Evolutionary conservation across 106 monocot species (phyloP), one percentile per base, ranked within the genome.

Genomic region (Platanthera guangdongensis): DNA sequence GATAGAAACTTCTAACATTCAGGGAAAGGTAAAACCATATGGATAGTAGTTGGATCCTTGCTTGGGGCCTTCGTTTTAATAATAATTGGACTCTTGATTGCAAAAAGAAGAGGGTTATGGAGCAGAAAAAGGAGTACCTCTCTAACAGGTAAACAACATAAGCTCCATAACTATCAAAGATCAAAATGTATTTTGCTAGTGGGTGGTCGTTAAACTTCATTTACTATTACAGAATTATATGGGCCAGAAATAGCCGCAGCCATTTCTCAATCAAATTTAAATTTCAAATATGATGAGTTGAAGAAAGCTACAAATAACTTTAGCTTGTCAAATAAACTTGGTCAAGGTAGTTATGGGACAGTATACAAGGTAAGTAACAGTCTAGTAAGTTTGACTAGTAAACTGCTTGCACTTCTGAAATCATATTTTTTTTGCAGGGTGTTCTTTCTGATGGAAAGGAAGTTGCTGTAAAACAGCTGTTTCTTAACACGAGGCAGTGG

Each of bases 401-500:
- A 9, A 72, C 45, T 60, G 50, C 12, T 76, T 50, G 13, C 6
- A 28, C 4, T 78, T 62, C 45, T 52, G 9, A n/a, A 68, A 14
- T 9, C 22, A 18, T 72, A 19, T 50, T 22, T 47, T 52, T 2
- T 67, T 50, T 72, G 15, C n/a, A 90, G 90, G 90, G 80, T 69
- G 78, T 85, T 85, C 83, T 87, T 81, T 71, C 80, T 49, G 87
- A 84, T 82, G 82, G 84, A 82, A 90, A 78, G 76, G 87, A 83
- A 84, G 86, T 89, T 76, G 90, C 90, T 72, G 82, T 87, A n/a
- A 90, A 87, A 74, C 82, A 80, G 69, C 74, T 90, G 51, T 90
- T 90, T 68, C 78, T 87, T 18, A 90, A 90, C 71, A 87, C 90
- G 65, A 84, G 84, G 64, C 80, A 90, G 80, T 90, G 90, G 90